Conservation (phyloP, 441 rosid species). For the Daphne laureola region DNA sequence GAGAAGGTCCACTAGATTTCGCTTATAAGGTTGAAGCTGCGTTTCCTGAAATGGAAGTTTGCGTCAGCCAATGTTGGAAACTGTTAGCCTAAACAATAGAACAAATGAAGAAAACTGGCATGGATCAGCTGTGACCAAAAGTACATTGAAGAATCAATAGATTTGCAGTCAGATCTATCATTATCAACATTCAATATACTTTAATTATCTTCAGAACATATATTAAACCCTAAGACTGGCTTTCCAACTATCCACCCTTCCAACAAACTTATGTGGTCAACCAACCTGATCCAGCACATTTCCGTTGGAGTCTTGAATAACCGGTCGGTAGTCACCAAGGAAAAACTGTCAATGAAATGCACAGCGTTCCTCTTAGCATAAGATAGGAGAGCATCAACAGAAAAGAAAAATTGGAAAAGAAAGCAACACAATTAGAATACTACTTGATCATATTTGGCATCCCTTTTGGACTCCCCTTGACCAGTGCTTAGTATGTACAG, state of each 20-base stretch:
- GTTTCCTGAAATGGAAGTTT: constrained; percentile 76
- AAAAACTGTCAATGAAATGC: constrained; percentile 61
- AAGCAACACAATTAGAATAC: too few species aligned
- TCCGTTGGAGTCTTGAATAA: constrained; percentile 70
- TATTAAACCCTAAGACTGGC: too few species aligned
- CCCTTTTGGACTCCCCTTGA: constrained; percentile 96
- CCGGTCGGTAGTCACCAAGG: constrained; percentile 97
- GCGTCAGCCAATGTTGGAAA: neutral
- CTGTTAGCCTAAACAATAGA: too few species aligned
- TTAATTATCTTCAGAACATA: too few species aligned
- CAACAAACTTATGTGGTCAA: constrained; percentile 8
- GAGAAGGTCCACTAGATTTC: constrained; percentile 96
- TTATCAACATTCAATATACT: too few species aligned
- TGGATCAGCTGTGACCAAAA: too few species aligned
- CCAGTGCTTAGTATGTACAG: constrained; percentile 85
- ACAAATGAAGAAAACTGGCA: neutral
- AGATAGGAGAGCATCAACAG: too few species aligned
- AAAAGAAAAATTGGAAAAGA: too few species aligned
- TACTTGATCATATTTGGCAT: constrained; percentile 99
- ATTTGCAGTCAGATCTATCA: too few species aligned
- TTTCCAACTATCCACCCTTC: too few species aligned
- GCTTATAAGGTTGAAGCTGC: constrained; percentile 76
- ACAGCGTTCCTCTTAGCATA: constrained; percentile 5
- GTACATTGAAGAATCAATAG: too few species aligned
- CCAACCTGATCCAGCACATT: constrained; percentile 92